These are phyloP conservation scores for Eremothecium cymbalariae DNA, from an alignment of 1,139 yeast species.

Conservation along the genomic window DNA sequence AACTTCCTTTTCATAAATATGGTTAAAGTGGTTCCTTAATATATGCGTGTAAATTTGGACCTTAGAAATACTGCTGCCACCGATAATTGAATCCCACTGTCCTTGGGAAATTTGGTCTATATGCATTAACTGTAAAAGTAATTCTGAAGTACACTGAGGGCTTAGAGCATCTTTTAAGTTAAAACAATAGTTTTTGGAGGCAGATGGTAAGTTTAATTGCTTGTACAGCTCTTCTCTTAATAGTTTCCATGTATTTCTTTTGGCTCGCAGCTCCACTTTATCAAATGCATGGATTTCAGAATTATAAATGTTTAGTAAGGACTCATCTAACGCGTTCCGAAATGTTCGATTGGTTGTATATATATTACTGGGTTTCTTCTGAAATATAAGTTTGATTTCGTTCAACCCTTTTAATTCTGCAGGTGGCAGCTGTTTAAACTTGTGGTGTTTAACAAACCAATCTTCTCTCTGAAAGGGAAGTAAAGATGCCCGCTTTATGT, in stretches of 20 bases:
- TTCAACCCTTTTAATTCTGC: no score
- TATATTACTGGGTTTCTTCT: no score
- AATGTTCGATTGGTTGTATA: no score
- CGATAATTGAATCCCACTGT: slow-evolving; percentile 13
- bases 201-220: background rate
- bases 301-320: no score
- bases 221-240: background rate
- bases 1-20: slow-evolving; percentile 22
- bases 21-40: slow-evolving; percentile 15
- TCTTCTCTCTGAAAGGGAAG: slow-evolving; percentile 2
- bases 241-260: slow-evolving; percentile 1
- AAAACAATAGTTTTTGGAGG: background rate
- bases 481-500: no score
- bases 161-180: slow-evolving; percentile 9
- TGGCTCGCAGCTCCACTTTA: background rate
- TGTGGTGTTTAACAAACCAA: slow-evolving; percentile 1
- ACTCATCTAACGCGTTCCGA: no score
- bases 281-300: background rate
- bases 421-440: background rate
- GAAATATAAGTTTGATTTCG: no score
- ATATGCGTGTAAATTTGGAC: slow-evolving; percentile 17
- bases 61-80: slow-evolving; percentile 6
- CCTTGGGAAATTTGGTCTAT: slow-evolving; percentile 11
- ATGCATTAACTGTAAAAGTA: slow-evolving; percentile 16
- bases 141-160: slow-evolving; percentile 14